phyloP scores from a whole-genome alignment of 768 basidiomycete genomes.

The Mycena galericulata region DNA sequence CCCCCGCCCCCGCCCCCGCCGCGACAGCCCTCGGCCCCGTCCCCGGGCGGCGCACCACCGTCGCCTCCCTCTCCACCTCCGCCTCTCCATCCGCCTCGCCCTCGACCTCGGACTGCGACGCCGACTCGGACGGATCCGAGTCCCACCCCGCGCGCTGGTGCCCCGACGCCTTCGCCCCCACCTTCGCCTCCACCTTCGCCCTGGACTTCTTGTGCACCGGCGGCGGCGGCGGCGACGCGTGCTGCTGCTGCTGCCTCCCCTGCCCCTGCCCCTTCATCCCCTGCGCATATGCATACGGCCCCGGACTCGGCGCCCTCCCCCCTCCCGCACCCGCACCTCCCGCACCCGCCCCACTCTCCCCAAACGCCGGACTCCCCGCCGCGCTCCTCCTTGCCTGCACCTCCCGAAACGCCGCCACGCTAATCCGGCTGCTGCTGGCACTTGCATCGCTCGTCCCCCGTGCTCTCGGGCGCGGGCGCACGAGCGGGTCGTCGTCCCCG shows the following conservation, averaged over 20 bases:
- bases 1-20: background rate
- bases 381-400: conserved; percentile 75
- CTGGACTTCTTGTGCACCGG: background rate
- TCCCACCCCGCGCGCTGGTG: background rate
- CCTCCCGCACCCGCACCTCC: conserved; percentile 35
- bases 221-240: background rate
- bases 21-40: background rate
- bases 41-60: background rate
- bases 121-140: conserved; percentile 17
- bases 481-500: background rate
- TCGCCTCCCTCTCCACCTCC: conserved; percentile 9
- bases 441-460: conserved; percentile 19
- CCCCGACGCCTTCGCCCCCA: background rate
- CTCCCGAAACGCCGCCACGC: conserved; percentile 85
- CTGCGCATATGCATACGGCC: too few relatives aligned
- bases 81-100: too few relatives aligned
- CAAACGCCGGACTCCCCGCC: conserved; percentile 65
- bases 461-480: conserved; percentile 22
- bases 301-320: conserved; percentile 24
- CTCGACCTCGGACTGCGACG: too few relatives aligned
- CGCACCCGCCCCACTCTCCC: conserved; percentile 34
- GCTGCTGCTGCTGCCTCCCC: background rate
- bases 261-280: conserved; percentile 11
- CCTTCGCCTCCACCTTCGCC: background rate
- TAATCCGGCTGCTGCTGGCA: conserved; percentile 59